A percentile compares a stretch with the other conserved stretches of the same genome.
Evolutionary conservation across 192 early-diverging fungal species (phyloP).

Genomic region (Coemansia sp.): DNA sequence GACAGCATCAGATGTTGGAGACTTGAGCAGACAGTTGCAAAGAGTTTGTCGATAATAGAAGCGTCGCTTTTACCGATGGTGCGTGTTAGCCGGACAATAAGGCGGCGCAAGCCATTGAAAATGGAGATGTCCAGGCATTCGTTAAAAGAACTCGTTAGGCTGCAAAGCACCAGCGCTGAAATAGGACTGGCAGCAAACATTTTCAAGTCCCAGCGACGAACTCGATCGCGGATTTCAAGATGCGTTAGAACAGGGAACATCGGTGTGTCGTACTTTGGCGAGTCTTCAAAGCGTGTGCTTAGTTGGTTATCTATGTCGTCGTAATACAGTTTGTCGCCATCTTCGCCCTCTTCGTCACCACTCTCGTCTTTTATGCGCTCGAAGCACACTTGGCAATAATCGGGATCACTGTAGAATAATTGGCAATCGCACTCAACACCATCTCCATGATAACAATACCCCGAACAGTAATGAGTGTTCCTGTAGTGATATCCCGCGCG

Average conservation of each 20-base stretch:
- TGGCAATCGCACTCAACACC: too few relatives aligned
- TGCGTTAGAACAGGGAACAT: conserved; percentile 10
- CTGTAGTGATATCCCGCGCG: background rate
- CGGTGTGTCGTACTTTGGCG: background rate
- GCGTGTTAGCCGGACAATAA: too few relatives aligned
- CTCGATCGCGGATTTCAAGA: background rate
- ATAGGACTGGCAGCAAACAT: conserved; percentile 11
- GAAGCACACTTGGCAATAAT: background rate
- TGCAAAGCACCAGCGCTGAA: conserved; percentile 4
- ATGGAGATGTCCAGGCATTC: background rate
- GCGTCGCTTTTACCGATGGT: too few relatives aligned
- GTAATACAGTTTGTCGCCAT: background rate
- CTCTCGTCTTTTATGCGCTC: background rate
- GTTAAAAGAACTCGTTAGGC: background rate
- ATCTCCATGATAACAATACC: background rate
- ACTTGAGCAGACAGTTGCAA: too few relatives aligned
- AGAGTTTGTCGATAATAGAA: too few relatives aligned
- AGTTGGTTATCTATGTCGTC: background rate
- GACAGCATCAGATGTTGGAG: too few relatives aligned
- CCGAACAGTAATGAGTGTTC: background rate
- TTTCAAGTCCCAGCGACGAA: background rate
- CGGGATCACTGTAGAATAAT: background rate
- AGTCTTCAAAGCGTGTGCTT: background rate
- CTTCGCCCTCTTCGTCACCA: background rate
- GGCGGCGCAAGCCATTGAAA: background rate